These are phyloP conservation scores for Amauroascus niger DNA, from an alignment of 2,329 filamentous ascomycete species.

Conservation along the genomic window DNA sequence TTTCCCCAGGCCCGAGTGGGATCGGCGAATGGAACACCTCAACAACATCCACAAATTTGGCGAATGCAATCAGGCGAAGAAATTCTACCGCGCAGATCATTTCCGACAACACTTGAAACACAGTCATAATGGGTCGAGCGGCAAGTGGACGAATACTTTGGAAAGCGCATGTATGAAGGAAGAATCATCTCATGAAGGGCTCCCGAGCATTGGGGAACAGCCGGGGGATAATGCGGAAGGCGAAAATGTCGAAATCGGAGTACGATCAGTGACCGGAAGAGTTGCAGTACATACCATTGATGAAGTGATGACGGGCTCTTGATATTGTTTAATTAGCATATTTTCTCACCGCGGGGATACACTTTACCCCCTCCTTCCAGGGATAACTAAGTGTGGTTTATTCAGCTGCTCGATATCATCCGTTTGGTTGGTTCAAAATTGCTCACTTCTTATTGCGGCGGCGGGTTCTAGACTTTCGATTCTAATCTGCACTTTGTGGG, in stretches of 20 bases:
- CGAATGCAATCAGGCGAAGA: conserved; percentile 96
- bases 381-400: background rate
- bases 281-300: conserved; percentile 7
- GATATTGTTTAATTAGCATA: conserved; percentile 1
- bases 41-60: conserved; percentile 91
- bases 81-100: conserved; percentile 94
- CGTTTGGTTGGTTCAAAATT: background rate
- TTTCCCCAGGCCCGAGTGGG: conserved; percentile 70
- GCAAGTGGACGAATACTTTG: conserved; percentile 98
- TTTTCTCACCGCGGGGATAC: background rate
- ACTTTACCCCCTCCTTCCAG: background rate
- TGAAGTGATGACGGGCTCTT: conserved; percentile 11
- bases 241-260: background rate
- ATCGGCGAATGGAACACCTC: conserved; percentile 73
- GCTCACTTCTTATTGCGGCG: background rate
- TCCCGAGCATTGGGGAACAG: conserved; percentile 22
- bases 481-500: background rate
- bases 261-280: background rate
- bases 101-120: conserved; percentile 98
- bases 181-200: conserved; percentile 42
- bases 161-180: conserved; percentile 96
- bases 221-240: conserved; percentile 12
- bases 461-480: background rate
- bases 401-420: background rate
- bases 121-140: conserved; percentile 88